Evolutionary conservation across 1,284 basidiomycete genomes (phyloP).

Genomic region (Cerrena zonata): DNA sequence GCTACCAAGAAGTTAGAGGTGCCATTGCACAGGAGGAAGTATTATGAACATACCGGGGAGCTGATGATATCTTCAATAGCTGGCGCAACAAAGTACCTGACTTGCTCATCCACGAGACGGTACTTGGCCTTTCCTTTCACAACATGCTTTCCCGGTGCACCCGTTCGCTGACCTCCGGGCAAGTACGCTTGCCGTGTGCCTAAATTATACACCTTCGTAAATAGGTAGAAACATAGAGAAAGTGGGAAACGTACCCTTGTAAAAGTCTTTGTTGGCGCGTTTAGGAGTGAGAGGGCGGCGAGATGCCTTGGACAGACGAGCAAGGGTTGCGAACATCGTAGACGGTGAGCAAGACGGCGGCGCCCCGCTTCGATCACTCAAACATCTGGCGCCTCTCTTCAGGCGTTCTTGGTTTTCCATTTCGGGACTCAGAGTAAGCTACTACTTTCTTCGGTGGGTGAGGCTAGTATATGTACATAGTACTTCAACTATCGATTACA

Average conservation of each 20-base stretch:
- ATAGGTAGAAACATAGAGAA: background rate
- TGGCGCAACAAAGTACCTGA: constrained; percentile 79
- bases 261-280: constrained; percentile 86
- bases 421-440: too few species aligned
- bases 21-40: background rate
- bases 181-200: constrained; percentile 78
- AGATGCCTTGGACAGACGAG: constrained; percentile 71
- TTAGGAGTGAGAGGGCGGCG: constrained; percentile 77
- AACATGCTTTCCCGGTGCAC: constrained; percentile 80
- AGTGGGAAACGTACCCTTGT: constrained; percentile 67
- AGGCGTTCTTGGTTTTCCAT: too few species aligned
- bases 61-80: constrained; percentile 58
- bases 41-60: constrained; percentile 49
- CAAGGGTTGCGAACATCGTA: constrained; percentile 62
- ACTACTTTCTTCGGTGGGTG: too few species aligned
- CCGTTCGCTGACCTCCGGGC: constrained; percentile 80
- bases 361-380: too few species aligned
- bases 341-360: too few species aligned
- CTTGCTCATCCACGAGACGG: constrained; percentile 72
- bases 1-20: constrained; percentile 18
- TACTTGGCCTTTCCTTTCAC: constrained; percentile 73
- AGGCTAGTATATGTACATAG: too few species aligned
- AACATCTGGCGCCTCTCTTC: too few species aligned
- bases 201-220: constrained; percentile 26
- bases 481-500: too few species aligned